These are phyloP conservation scores for Abrus precatorius DNA, from an alignment of 306 rosid species.

Conservation along the genomic window DNA sequence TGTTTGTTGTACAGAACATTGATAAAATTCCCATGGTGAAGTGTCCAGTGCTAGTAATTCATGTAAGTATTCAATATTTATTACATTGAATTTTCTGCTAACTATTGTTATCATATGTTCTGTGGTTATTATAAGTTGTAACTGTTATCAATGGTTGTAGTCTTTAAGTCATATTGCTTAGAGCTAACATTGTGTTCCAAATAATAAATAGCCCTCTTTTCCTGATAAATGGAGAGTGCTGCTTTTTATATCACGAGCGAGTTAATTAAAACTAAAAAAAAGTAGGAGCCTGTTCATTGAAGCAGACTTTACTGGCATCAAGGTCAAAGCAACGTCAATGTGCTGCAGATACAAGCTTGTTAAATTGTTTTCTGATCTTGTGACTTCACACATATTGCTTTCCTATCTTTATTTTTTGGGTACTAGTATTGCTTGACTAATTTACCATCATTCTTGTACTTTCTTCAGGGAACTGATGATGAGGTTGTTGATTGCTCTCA, in stretches of 20 bases:
- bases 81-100: conserved; percentile 19
- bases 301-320: conserved; percentile 13
- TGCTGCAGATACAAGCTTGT: conserved; percentile 13
- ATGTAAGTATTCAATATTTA: conserved; percentile 64
- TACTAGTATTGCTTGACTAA: conserved; percentile 24
- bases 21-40: conserved; percentile 87
- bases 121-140: not conserved
- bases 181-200: conserved; percentile 3
- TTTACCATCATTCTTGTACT: not conserved
- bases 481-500: conserved; percentile 93
- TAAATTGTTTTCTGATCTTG: not conserved
- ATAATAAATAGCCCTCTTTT: conserved; percentile 24
- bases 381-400: conserved; percentile 12
- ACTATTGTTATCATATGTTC: conserved; percentile 28
- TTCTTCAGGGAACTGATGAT: conserved; percentile 80
- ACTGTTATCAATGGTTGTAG: conserved; percentile 22
- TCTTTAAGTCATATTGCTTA: not conserved
- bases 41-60: conserved; percentile 88
- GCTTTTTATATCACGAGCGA: not conserved
- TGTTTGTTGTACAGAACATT: conserved; percentile 73
- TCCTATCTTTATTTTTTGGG: not conserved
- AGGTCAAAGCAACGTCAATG: not conserved
- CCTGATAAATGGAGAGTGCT: not conserved
- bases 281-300: conserved; percentile 24
- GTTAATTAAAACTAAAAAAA: not conserved